Percentiles rank a stretch among this genome's conserved stretches.
These are phyloP conservation scores for Fusarium coicis DNA, from an alignment of 2,329 filamentous ascomycete genomes.

Conservation along the genomic window DNA sequence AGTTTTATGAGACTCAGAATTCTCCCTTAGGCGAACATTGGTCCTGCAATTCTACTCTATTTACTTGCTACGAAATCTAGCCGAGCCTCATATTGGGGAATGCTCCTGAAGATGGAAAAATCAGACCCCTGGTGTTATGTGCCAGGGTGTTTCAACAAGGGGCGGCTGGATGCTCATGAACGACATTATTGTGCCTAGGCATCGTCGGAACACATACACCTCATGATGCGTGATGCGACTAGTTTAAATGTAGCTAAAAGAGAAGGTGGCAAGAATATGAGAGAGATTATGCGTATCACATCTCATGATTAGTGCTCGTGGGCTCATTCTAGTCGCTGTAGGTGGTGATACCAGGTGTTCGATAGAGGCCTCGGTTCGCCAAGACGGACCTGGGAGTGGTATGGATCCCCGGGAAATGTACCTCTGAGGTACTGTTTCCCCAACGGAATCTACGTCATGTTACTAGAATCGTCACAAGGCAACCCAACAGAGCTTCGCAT, in stretches of 20 bases:
- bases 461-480: constrained; percentile 41
- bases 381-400: constrained; percentile 10
- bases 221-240: constrained; percentile 9
- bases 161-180: constrained; percentile 22
- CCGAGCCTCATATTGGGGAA: neutral
- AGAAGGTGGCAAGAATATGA: neutral
- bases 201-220: neutral
- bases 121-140: constrained; percentile 8
- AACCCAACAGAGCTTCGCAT: constrained; percentile 36
- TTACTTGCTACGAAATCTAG: constrained; percentile 19
- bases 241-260: neutral
- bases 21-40: constrained; percentile 50
- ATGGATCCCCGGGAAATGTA: constrained; percentile 11
- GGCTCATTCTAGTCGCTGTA: constrained; percentile 1
- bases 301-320: constrained; percentile 4
- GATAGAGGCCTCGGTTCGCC: constrained; percentile 19
- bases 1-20: constrained; percentile 50
- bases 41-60: constrained; percentile 48
- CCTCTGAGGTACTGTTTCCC: constrained; percentile 33
- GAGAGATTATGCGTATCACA: neutral
- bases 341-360: constrained; percentile 34
- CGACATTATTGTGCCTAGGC: neutral
- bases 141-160: constrained; percentile 23
- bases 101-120: constrained; percentile 22
- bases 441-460: constrained; percentile 48